These are phyloP conservation scores for Acer saccharum DNA, from an alignment of 345 rosid genomes.

Conservation along the genomic window DNA sequence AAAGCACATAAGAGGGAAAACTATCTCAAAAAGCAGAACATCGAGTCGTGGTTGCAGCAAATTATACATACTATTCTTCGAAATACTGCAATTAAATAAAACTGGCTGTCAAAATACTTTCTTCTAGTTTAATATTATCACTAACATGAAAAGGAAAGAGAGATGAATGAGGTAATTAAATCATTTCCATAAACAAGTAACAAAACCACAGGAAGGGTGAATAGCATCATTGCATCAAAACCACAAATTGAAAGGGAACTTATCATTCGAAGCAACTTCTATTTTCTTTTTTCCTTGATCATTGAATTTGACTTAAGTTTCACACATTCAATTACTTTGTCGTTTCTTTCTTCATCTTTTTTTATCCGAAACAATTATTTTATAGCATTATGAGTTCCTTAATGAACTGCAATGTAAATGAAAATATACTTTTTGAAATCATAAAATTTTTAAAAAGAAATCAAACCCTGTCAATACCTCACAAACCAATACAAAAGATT, in stretches of 20 bases:
- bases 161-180: background rate
- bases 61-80: constrained; percentile 80
- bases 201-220: background rate
- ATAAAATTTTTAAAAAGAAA: background rate
- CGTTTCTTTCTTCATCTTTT: too few relatives aligned
- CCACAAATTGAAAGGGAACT: background rate
- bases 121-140: background rate
- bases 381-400: background rate
- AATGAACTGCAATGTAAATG: background rate
- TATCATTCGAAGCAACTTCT: background rate
- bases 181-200: background rate
- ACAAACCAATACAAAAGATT: background rate
- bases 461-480: background rate
- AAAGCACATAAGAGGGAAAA: constrained; percentile 98
- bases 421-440: background rate
- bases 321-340: background rate
- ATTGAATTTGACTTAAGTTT: background rate
- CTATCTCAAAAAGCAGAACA: constrained; percentile 92
- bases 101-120: background rate
- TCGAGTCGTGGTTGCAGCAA: constrained; percentile 86
- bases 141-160: background rate
- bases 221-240: background rate
- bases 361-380: background rate
- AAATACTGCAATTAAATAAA: constrained; percentile 56
- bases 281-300: background rate